These are phyloP conservation scores for Lonicera japonica DNA, from an alignment of 129 eudicot genomes.

Conservation along the genomic window DNA sequence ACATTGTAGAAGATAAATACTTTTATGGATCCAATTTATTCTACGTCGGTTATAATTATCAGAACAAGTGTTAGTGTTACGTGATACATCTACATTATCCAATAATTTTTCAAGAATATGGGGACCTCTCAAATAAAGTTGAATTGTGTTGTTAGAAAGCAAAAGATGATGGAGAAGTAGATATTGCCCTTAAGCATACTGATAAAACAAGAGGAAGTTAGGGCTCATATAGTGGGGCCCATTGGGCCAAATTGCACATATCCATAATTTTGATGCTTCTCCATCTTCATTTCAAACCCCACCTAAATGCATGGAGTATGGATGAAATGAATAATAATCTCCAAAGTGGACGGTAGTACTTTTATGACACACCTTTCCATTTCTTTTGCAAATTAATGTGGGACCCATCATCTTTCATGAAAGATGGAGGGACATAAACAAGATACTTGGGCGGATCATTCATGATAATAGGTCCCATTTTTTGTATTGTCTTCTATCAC, in stretches of 20 bases:
- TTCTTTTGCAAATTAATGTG: not conserved
- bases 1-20: no score
- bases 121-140: no score
- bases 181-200: no score
- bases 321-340: not conserved
- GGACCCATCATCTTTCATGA: not conserved
- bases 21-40: no score
- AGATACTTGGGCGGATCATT: not conserved
- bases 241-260: constrained; percentile 7
- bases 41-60: no score
- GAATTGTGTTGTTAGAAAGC: no score
- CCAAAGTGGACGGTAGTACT: constrained; percentile 7
- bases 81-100: no score
- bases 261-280: constrained; percentile 14
- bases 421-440: not conserved
- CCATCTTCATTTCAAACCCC: not conserved
- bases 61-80: no score
- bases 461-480: not conserved
- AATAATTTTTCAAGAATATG: no score
- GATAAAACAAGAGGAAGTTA: not conserved
- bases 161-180: no score
- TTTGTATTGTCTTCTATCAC: no score
- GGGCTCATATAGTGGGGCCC: not conserved
- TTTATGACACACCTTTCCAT: constrained; percentile 12
- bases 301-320: constrained; percentile 7